Evolutionary conservation across 768 basidiomycete species (phyloP).

Genomic region (Serendipita sp.): DNA sequence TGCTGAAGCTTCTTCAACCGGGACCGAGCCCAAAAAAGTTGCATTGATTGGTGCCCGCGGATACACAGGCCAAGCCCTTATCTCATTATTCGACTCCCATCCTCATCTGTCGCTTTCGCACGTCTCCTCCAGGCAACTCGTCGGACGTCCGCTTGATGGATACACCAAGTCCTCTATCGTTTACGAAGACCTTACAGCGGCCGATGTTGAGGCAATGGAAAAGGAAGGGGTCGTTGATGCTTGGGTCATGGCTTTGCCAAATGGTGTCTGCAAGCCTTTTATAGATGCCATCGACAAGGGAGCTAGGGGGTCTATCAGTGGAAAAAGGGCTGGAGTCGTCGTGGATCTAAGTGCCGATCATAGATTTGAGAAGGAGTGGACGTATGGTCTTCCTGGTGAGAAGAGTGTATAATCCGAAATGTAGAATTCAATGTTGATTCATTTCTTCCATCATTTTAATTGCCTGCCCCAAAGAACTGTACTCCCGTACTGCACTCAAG

Average conservation of each 20-base stretch:
- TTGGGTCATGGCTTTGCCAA: slow-evolving; percentile 99
- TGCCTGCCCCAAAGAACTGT: slow-evolving; percentile 47
- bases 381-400: slow-evolving; percentile 98
- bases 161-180: slow-evolving; percentile 61
- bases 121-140: slow-evolving; percentile 90
- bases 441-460: slow-evolving; percentile 15
- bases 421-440: slow-evolving; percentile 22
- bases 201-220: slow-evolving; percentile 80
- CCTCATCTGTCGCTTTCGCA: slow-evolving; percentile 83
- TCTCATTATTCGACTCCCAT: slow-evolving; percentile 72
- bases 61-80: slow-evolving; percentile 86
- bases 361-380: slow-evolving; percentile 88
- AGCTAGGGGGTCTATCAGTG: slow-evolving; percentile 31
- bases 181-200: slow-evolving; percentile 65
- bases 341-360: slow-evolving; percentile 92
- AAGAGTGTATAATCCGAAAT: slow-evolving; percentile 18
- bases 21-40: slow-evolving; percentile 68
- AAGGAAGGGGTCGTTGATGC: slow-evolving; percentile 82
- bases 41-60: slow-evolving; percentile 92
- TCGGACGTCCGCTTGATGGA: slow-evolving; percentile 57
- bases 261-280: slow-evolving; percentile 90
- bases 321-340: slow-evolving; percentile 46
- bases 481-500: slow-evolving; percentile 54
- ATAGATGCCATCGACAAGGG: slow-evolving; percentile 85
- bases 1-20: slow-evolving; percentile 23